Percentiles rank a stretch among this genome's conserved stretches.
Conservation (phyloP, 2,329 filamentous ascomycete species). For the Fusarium camptoceras region DNA sequence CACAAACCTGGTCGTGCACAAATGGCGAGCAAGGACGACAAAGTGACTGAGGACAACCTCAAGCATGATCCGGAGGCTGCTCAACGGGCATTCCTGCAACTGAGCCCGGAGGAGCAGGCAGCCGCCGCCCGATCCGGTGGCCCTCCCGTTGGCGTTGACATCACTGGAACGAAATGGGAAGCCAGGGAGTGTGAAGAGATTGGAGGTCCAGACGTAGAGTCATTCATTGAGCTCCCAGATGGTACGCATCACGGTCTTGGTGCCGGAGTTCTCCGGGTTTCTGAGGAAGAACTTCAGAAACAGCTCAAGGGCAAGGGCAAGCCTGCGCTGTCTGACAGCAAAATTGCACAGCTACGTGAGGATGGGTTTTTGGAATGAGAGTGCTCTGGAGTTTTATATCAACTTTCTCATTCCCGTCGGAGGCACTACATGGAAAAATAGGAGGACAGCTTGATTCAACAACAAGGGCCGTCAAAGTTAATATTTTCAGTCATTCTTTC, state of each 20-base stretch:
- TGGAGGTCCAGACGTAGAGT: neutral
- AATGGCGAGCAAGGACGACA: neutral
- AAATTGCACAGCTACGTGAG: neutral
- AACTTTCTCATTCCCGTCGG: rapidly evolving
- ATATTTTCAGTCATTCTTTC: neutral
- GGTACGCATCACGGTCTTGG: neutral
- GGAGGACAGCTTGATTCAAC: neutral
- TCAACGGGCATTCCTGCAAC: neutral
- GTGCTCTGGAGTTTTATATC: rapidly evolving
- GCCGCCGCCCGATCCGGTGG: neutral
- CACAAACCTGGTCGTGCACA: neutral
- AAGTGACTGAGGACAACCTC: neutral
- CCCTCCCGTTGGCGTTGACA: neutral
- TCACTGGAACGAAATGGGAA: neutral
- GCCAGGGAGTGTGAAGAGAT: neutral
- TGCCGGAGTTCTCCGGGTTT: neutral
- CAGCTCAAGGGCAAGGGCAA: neutral
- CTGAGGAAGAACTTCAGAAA: neutral
- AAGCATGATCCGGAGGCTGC: neutral
- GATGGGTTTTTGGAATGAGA: neutral
- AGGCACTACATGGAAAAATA: rapidly evolving
- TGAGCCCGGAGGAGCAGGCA: neutral
- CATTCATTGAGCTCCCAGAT: neutral
- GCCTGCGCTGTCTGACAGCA: neutral
- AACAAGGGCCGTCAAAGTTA: rapidly evolving